Percentiles rank a stretch among this genome's conserved stretches.
These are phyloP conservation scores for Diophrys sp. DNA, from an alignment of 73 alveolate species.

Conservation along the genomic window DNA sequence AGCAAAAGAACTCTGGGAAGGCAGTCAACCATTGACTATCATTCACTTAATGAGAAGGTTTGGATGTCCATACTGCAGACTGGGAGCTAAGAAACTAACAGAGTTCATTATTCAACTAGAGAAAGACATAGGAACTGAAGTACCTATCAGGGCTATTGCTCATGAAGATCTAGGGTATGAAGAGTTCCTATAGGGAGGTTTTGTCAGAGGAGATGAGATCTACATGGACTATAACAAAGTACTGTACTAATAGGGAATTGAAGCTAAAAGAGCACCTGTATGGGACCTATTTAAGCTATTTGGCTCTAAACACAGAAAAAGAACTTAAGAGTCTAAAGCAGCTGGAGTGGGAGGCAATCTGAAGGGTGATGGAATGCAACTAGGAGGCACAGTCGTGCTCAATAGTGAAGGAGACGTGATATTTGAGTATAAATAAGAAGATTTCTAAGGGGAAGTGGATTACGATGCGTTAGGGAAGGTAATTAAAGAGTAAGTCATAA, in stretches of 20 bases:
- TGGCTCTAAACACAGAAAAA: not conserved
- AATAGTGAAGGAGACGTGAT: not conserved
- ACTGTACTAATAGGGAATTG: not conserved
- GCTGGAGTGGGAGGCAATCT: not conserved
- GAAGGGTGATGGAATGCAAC: not conserved
- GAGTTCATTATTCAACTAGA: not conserved
- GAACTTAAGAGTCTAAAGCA: not conserved
- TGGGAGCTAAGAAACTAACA: not conserved
- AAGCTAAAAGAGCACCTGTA: not conserved
- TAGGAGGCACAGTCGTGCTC: slow-evolving; percentile 1
- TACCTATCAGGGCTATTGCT: not conserved
- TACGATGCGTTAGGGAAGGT: not conserved
- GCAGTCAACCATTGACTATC: not conserved
- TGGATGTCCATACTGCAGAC: not conserved
- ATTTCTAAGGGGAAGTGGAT: not conserved
- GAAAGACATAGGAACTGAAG: not conserved
- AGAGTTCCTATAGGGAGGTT: not conserved
- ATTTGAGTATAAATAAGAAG: not conserved
- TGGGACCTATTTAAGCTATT: not conserved
- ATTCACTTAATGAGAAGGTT: not conserved
- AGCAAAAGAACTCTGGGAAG: too few relatives aligned
- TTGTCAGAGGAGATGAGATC: not conserved
- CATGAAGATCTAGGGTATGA: not conserved
- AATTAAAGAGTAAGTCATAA: too few relatives aligned
- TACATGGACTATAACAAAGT: not conserved